Evolutionary conservation across 2,329 filamentous ascomycete species (phyloP).

Genomic region (Amylocarpus encephaloides): DNA sequence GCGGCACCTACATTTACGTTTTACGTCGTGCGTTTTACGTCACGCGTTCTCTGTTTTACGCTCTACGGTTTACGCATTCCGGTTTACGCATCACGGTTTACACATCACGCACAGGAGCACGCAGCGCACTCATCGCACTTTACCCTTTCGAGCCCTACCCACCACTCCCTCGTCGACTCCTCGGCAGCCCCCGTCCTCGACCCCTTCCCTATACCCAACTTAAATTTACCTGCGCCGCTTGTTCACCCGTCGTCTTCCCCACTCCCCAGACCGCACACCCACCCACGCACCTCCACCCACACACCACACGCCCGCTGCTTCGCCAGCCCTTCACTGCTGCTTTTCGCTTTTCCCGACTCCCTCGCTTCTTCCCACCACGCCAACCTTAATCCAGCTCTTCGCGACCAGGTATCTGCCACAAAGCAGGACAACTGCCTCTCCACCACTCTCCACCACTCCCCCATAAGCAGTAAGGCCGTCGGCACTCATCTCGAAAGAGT

Average conservation of each 20-base stretch:
- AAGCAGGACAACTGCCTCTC: conserved; percentile 29
- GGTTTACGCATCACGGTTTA: not conserved
- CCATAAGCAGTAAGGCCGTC: conserved; percentile 34
- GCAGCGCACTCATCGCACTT: too few species aligned
- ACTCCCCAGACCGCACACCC: not conserved
- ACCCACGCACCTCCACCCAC: not conserved
- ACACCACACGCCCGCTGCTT: conserved; percentile 4
- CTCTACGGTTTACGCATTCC: not conserved
- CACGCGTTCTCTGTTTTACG: too few species aligned
- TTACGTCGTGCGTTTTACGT: too few species aligned
- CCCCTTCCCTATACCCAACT: not conserved
- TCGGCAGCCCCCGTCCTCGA: not conserved
- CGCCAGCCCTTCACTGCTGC: conserved; percentile 1
- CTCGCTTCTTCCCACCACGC: conserved; percentile 28
- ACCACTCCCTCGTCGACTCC: not conserved
- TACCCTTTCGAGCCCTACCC: not conserved
- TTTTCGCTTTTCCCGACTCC: conserved; percentile 3
- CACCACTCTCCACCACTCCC: conserved; percentile 14
- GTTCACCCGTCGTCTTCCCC: conserved; percentile 3
- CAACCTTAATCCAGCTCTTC: conserved; percentile 30
- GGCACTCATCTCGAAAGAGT: conserved; percentile 32
- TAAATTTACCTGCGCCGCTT: not conserved
- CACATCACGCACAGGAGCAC: too few species aligned
- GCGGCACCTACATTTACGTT: too few species aligned
- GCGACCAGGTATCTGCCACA: conserved; percentile 32